Percentiles rank a stretch among this genome's conserved stretches.
Evolutionary conservation across 352 stramenopile genomes (phyloP).

Genomic region (Pythium plurisporium): DNA sequence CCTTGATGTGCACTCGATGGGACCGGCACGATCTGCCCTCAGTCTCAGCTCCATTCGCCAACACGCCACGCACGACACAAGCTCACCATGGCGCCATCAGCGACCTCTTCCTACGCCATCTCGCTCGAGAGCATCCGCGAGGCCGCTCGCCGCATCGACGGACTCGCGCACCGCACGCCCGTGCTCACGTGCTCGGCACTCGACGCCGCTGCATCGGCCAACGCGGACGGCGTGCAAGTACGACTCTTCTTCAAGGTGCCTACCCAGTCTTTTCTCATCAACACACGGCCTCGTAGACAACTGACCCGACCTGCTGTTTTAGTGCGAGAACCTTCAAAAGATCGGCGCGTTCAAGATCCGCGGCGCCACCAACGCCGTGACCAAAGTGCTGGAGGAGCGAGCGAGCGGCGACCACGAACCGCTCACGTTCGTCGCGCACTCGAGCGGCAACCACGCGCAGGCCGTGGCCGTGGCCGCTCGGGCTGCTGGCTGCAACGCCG

Average conservation of each 20-base stretch:
- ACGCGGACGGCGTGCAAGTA: slow-evolving; percentile 9
- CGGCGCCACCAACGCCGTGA: no score
- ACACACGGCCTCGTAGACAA: no score
- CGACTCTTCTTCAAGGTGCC: slow-evolving; percentile 72
- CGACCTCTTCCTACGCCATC: slow-evolving; percentile 43
- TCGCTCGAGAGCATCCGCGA: slow-evolving; percentile 45
- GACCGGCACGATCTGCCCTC: neutral
- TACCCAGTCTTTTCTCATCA: no score
- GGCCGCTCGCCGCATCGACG: slow-evolving; percentile 46
- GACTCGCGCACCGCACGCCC: slow-evolving; percentile 55
- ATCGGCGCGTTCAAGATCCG: slow-evolving; percentile 85
- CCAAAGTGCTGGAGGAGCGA: no score
- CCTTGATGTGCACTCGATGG: no score
- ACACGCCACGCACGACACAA: neutral
- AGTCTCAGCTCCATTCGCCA: neutral
- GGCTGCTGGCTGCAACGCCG: slow-evolving; percentile 48
- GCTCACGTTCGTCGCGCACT: slow-evolving; percentile 83
- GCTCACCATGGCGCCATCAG: neutral
- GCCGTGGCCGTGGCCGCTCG: slow-evolving; percentile 83
- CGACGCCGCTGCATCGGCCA: slow-evolving; percentile 31
- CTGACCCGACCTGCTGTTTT: no score
- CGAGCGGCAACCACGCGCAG: slow-evolving; percentile 91
- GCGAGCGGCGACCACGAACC: neutral
- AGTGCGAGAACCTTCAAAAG: slow-evolving; percentile 83
- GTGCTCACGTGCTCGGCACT: slow-evolving; percentile 57